A percentile compares a stretch with the other conserved stretches of the same genome.
These are phyloP conservation scores for Phascolomyces articulosus DNA, from an alignment of 371 early-diverging fungal species.

Conservation along the genomic window DNA sequence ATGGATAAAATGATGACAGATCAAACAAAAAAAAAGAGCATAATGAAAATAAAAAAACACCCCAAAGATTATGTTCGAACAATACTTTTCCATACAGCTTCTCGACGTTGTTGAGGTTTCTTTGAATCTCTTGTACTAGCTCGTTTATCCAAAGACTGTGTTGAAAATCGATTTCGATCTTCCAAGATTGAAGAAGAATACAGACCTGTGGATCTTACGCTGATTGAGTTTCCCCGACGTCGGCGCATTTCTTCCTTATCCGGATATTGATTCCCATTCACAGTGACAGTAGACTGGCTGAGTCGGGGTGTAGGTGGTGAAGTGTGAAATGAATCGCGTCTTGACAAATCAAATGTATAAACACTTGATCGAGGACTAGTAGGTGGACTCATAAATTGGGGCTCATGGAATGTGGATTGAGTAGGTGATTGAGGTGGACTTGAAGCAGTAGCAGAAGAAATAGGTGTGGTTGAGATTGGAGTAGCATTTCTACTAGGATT, in stretches of 20 bases:
- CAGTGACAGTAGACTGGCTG: slow-evolving; percentile 4
- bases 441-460: no score
- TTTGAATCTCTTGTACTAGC: neutral
- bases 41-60: no score
- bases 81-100: slow-evolving; percentile 25
- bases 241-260: slow-evolving; percentile 3
- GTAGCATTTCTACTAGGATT: no score
- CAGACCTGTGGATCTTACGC: neutral
- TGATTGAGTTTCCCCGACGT: neutral
- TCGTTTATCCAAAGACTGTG: neutral
- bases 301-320: neutral
- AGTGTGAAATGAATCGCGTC: slow-evolving; percentile 3
- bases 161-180: neutral
- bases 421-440: slow-evolving; percentile 7
- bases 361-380: neutral
- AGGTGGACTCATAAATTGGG: neutral
- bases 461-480: no score
- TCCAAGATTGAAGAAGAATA: slow-evolving; percentile 3
- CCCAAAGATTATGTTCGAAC: slow-evolving; percentile 4
- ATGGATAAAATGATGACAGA: no score
- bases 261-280: neutral
- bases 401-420: neutral
- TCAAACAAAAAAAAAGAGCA: no score
- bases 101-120: slow-evolving; percentile 11
- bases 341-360: neutral